phyloP scores from a whole-genome alignment of 2,329 filamentous ascomycete species.

The Talaromyces sp. region DNA sequence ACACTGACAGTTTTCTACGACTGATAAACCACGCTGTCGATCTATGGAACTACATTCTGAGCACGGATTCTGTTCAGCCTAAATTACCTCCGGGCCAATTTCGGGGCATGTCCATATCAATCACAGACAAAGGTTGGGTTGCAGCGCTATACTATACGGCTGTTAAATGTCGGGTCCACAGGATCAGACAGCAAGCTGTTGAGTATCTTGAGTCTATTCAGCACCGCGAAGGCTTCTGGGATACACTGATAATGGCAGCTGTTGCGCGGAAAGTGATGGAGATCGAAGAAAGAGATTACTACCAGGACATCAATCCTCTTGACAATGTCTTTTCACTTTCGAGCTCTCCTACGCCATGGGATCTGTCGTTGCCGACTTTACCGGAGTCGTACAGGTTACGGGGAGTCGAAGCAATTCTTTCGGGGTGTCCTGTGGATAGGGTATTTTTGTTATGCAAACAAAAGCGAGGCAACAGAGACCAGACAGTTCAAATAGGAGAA shows the following conservation, averaged over 20 bases:
- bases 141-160: conserved; percentile 7
- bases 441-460: background rate
- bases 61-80: background rate
- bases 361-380: conserved; percentile 5
- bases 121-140: conserved; percentile 12
- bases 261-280: conserved; percentile 12
- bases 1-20: background rate
- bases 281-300: conserved; percentile 8
- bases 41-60: background rate
- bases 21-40: background rate
- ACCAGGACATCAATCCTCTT: background rate
- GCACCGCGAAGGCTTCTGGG: conserved; percentile 11
- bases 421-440: background rate
- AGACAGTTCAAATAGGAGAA: background rate
- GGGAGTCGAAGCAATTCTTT: background rate
- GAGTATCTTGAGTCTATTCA: background rate
- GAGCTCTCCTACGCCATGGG: background rate
- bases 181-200: conserved; percentile 11
- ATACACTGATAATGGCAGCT: background rate
- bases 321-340: conserved; percentile 3
- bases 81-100: background rate
- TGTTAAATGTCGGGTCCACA: conserved; percentile 4
- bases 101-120: background rate
- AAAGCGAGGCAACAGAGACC: background rate
- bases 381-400: background rate